Percentiles rank a stretch among this genome's conserved stretches.
phyloP scores from a whole-genome alignment of 148 eudicot genomes.

The Spergularia marina region DNA sequence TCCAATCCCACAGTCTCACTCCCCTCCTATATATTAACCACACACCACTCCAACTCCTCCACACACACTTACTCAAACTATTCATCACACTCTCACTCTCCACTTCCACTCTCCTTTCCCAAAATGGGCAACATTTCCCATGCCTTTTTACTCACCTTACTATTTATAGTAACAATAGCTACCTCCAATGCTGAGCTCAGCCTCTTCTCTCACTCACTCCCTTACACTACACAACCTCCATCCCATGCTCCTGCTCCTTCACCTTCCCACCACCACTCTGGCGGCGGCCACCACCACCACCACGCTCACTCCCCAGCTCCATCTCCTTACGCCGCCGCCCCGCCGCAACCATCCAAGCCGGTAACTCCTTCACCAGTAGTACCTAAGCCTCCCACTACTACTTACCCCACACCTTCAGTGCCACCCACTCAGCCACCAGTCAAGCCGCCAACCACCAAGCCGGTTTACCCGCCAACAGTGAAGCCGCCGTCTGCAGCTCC shows the following conservation, averaged over 20 bases:
- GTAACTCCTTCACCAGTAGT: neutral
- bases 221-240: neutral
- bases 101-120: neutral
- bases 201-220: neutral
- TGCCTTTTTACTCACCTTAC: conserved; percentile 5
- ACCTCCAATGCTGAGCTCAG: neutral
- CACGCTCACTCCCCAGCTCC: conserved; percentile 18
- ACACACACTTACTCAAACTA: neutral
- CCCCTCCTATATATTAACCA: conserved; percentile 5
- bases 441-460: conserved; percentile 2
- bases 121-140: conserved; percentile 15
- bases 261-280: conserved; percentile 29
- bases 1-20: too few species aligned
- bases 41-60: neutral
- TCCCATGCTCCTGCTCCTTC: conserved; percentile 16
- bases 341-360: conserved; percentile 6
- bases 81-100: neutral
- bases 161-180: conserved; percentile 8
- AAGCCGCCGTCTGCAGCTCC: conserved; percentile 16
- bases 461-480: too few species aligned
- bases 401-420: neutral
- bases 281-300: conserved; percentile 5
- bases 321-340: neutral
- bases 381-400: neutral
- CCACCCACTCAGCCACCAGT: conserved; percentile 6